Base-by-base conservation (phyloP, 2,329 filamentous ascomycete genomes). In the Hymenoscyphus salicellus region DNA sequence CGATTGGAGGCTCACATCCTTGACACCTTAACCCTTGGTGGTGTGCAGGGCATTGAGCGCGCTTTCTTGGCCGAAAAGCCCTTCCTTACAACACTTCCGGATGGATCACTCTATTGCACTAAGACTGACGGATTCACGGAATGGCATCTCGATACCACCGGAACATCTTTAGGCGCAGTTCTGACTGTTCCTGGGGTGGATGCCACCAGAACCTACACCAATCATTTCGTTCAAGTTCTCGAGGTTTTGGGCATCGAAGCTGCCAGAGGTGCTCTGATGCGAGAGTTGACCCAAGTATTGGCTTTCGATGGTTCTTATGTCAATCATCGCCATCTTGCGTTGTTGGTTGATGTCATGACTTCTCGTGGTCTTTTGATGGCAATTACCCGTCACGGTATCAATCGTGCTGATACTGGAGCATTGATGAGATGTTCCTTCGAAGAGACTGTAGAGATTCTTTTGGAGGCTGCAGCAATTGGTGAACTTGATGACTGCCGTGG, bases 391-490 rank as follows among this genome's bases (percentile, higher is more conserved):
- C 95, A 99, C 76, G 95, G 95, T 80, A 99, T 99, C 82, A 99
- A 99, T 82, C 89, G 95, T 73, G 92, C 94, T 30, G 95, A 99
- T 76, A 99, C 96, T 67, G 95, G 95, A 82, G 96, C 95, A 10
- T 84, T 99, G 73, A 99, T 99, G 95, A 90, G 95, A 78, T 99
- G 96, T 83, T 99, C 95, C 1, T 99, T 99, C 80, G 95, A 99
- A 79, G 96, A 99, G 78, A 99, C 95, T 0, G 95, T 99, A 49
- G 96, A 99, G 76, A 99, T 99, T 82, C 83, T 99, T 61, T 87
- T 99, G 23, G 95, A 99, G 76, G 96, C 95, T 66, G 95, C 95
- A 28, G 92, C 93, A 17, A 92, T 92, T 60, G 95, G 95, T 76
- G 95, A 99, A 78, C 84, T 99, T 36, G 95, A 99, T 75, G 95